Conservation (phyloP, 345 rosid genomes). For the Salix exigua region DNA sequence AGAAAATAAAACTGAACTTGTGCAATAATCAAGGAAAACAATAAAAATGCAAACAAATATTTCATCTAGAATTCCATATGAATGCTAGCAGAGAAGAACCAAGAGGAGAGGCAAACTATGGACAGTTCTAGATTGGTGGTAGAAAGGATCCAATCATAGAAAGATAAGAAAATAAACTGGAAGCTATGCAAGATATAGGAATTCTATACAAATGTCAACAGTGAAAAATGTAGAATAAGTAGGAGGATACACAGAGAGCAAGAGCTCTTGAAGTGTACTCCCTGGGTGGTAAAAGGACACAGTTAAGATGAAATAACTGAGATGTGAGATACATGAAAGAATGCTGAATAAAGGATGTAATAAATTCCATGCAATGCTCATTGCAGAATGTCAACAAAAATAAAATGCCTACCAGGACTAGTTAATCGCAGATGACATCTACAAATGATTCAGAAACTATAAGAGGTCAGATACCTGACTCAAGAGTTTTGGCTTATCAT, state of each 20-base stretch:
- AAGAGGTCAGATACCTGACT: slow-evolving; percentile 44
- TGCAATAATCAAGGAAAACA: background rate
- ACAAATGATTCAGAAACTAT: slow-evolving; percentile 9
- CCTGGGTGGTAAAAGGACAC: too few relatives aligned
- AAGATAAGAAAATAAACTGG: too few relatives aligned
- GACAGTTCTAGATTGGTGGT: background rate
- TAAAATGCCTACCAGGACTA: background rate
- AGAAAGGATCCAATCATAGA: background rate
- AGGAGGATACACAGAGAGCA: too few relatives aligned
- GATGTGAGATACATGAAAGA: background rate
- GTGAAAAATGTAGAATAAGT: too few relatives aligned
- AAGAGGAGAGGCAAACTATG: background rate
- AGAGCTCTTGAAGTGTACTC: too few relatives aligned
- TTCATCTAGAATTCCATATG: background rate
- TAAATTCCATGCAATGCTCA: slow-evolving; percentile 1
- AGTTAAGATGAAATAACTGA: background rate
- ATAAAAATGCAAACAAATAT: background rate
- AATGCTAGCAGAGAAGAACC: background rate
- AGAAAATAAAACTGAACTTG: background rate
- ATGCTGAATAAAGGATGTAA: background rate
- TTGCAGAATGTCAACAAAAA: background rate
- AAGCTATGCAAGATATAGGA: background rate
- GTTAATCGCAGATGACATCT: background rate
- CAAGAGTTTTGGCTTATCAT: slow-evolving; percentile 61
- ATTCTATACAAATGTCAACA: background rate